These are phyloP conservation scores for Pyricularia grisea DNA, from an alignment of 2,329 filamentous ascomycete species.

Conservation along the genomic window DNA sequence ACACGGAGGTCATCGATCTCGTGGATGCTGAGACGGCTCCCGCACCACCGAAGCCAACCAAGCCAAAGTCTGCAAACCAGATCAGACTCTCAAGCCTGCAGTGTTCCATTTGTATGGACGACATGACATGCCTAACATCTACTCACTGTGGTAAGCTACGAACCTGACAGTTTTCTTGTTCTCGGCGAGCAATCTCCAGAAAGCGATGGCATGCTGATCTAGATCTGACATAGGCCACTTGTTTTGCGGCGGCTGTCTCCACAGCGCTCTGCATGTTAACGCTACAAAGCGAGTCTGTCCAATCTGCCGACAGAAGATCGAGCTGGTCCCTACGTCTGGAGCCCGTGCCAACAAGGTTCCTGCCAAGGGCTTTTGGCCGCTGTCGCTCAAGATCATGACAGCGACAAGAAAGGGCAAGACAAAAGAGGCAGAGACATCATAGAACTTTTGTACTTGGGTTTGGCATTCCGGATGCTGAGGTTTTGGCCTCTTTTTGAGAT, in stretches of 20 bases:
- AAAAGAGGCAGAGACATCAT: conserved; percentile 13
- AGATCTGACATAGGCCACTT: conserved; percentile 43
- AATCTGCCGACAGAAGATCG: conserved; percentile 53
- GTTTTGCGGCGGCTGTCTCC: conserved; percentile 54
- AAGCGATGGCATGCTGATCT: neutral
- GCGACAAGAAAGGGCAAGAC: conserved; percentile 42
- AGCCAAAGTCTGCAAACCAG: conserved; percentile 35
- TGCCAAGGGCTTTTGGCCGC: conserved; percentile 39
- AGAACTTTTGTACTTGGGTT: neutral
- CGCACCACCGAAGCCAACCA: conserved; percentile 5
- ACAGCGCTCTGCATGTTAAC: conserved; percentile 49
- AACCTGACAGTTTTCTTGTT: neutral
- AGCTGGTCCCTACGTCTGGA: conserved; percentile 22
- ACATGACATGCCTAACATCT: conserved; percentile 46
- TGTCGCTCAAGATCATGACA: conserved; percentile 56
- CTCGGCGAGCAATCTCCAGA: neutral
- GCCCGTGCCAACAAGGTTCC: conserved; percentile 19
- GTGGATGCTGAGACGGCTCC: conserved; percentile 34
- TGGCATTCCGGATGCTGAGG: neutral
- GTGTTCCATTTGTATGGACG: conserved; percentile 61
- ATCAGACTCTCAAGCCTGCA: conserved; percentile 48
- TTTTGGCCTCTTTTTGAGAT: neutral
- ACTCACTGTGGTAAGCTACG: conserved; percentile 54
- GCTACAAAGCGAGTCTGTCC: conserved; percentile 49
- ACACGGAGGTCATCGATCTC: conserved; percentile 25